These are phyloP conservation scores for Immersiporthe knoxdaviesiana DNA, from an alignment of 2,329 filamentous ascomycete genomes.

Conservation along the genomic window DNA sequence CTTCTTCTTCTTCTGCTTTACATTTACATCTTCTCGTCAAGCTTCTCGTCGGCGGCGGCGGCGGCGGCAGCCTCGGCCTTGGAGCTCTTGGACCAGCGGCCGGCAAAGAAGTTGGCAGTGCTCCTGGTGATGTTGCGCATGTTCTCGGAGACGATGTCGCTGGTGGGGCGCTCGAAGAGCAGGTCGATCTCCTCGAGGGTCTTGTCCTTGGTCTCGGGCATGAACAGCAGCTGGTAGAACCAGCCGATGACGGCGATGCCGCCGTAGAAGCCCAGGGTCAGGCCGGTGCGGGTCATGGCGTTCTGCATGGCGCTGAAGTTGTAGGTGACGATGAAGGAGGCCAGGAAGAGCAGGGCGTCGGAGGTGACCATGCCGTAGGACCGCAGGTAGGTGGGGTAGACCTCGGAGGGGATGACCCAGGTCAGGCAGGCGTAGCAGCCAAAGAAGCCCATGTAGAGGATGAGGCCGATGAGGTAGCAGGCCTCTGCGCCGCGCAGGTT, in stretches of 20 bases:
- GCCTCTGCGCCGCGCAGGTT: slow-evolving; percentile 56
- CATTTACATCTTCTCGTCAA: slow-evolving; percentile 25
- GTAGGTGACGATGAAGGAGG: slow-evolving; percentile 74
- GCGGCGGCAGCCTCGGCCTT: slow-evolving; percentile 13
- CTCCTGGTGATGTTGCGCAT: slow-evolving; percentile 37
- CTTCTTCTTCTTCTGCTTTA: neutral
- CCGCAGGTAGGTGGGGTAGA: slow-evolving; percentile 73
- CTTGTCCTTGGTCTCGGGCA: slow-evolving; percentile 75
- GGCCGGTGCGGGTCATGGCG: slow-evolving; percentile 67
- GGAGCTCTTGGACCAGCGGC: slow-evolving; percentile 22
- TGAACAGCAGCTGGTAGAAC: slow-evolving; percentile 74
- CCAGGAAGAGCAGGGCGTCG: slow-evolving; percentile 69
- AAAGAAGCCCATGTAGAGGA: slow-evolving; percentile 71
- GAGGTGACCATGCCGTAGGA: slow-evolving; percentile 75
- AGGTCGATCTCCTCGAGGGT: slow-evolving; percentile 72
- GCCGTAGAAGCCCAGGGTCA: slow-evolving; percentile 73
- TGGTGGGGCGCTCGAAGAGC: slow-evolving; percentile 66
- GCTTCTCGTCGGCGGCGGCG: slow-evolving; percentile 22
- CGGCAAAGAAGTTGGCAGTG: slow-evolving; percentile 26
- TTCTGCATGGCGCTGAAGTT: slow-evolving; percentile 73
- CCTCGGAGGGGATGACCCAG: slow-evolving; percentile 69
- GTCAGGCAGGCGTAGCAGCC: slow-evolving; percentile 67
- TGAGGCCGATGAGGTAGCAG: slow-evolving; percentile 68
- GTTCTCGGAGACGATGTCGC: slow-evolving; percentile 65
- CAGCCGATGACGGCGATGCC: slow-evolving; percentile 72